phyloP scores from a whole-genome alignment of 352 stramenopile genomes.

The Phytophthora sansomeana region DNA sequence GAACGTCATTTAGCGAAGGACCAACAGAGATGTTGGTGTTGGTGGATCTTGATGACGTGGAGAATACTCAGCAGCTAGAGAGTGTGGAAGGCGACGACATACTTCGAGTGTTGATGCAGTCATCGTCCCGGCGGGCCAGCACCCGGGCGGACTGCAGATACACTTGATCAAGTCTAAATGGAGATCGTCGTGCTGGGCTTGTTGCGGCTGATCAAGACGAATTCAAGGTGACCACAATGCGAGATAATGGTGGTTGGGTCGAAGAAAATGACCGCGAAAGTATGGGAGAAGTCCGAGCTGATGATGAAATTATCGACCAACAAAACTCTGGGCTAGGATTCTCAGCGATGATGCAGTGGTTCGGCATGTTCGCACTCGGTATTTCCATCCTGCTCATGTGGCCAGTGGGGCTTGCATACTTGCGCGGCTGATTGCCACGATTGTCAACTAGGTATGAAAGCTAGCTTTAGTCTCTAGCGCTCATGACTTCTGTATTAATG shows the following conservation, averaged over 20 bases:
- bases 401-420: conserved; percentile 23
- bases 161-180: background rate
- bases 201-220: background rate
- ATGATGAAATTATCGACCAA: background rate
- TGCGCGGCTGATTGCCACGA: conserved; percentile 5
- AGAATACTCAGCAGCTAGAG: conserved; percentile 7
- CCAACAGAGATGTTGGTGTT: too few species aligned
- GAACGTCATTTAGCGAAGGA: too few species aligned
- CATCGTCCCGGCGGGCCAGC: background rate
- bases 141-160: background rate
- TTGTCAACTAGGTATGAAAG: too few species aligned
- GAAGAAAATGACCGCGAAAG: background rate
- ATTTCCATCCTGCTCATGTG: conserved; percentile 33
- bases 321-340: background rate
- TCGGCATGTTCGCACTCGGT: conserved; percentile 14
- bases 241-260: background rate
- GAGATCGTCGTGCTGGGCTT: background rate
- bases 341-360: background rate
- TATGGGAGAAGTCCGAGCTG: background rate
- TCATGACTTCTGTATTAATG: too few species aligned
- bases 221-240: background rate
- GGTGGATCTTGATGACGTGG: background rate
- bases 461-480: too few species aligned
- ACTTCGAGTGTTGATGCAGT: conserved; percentile 15
- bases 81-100: conserved; percentile 30